A percentile compares a stretch with the other conserved stretches of the same genome.
These are phyloP conservation scores for Aspergillus conjunctus DNA, from an alignment of 495 filamentous ascomycete genomes.

Conservation along the genomic window DNA sequence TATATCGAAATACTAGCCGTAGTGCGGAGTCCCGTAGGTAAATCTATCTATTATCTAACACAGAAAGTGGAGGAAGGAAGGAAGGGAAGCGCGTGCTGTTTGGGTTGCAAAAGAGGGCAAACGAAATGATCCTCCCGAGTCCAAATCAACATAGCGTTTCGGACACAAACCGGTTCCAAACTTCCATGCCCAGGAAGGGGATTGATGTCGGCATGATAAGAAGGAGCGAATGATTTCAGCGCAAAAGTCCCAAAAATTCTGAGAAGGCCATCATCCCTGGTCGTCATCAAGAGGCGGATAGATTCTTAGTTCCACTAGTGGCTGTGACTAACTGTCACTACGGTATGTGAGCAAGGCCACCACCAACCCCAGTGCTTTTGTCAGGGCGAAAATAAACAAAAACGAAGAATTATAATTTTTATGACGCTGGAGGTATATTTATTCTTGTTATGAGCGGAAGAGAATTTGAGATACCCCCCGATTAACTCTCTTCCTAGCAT, in stretches of 20 bases:
- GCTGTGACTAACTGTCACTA: constrained; percentile 12
- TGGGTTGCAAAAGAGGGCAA: constrained; percentile 3
- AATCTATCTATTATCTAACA: background rate
- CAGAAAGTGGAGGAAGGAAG: constrained; percentile 1
- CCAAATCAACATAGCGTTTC: constrained; percentile 15
- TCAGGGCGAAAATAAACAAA: constrained; percentile 3
- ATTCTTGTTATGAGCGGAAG: background rate
- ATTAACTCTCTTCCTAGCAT: constrained; percentile 3
- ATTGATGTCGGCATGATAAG: too few species aligned
- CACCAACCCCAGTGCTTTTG: constrained; percentile 23
- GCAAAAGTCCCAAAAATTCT: constrained; percentile 13
- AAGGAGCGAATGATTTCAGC: background rate
- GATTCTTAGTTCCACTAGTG: constrained; percentile 18
- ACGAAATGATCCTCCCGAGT: constrained; percentile 20
- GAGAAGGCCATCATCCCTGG: constrained; percentile 13
- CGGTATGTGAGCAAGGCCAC: constrained; percentile 9
- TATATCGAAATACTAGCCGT: too few species aligned
- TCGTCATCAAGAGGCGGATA: constrained; percentile 16
- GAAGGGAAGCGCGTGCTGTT: background rate
- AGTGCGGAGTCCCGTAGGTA: too few species aligned
- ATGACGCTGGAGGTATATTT: background rate
- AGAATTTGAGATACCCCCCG: background rate
- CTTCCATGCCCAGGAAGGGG: background rate
- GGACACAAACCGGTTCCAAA: constrained; percentile 11
- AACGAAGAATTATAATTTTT: background rate